phyloP scores from a whole-genome alignment of 75 land plant genomes.

The Azolla pinnata region DNA sequence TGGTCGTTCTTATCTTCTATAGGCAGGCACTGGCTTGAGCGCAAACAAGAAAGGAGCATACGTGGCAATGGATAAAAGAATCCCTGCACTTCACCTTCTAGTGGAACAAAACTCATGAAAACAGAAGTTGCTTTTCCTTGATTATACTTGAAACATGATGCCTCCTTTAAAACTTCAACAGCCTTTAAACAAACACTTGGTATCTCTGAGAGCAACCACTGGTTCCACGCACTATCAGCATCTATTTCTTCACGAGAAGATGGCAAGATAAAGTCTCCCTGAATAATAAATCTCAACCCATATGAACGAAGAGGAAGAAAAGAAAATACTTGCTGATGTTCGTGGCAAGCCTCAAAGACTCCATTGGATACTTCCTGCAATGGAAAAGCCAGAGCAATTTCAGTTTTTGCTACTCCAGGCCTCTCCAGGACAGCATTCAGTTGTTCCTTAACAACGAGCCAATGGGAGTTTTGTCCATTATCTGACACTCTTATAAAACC shows the following conservation, averaged over 20 bases:
- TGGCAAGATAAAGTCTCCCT: constrained; percentile 89
- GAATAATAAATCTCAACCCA: constrained; percentile 86
- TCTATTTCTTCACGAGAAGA: constrained; percentile 93
- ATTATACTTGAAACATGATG: constrained; percentile 42
- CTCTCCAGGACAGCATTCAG: constrained; percentile 40
- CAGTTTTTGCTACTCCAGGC: constrained; percentile 49
- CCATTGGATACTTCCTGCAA: constrained; percentile 40
- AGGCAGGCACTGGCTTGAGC: constrained; percentile 60
- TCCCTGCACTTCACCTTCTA: constrained; percentile 84
- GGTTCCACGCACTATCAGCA: constrained; percentile 83
- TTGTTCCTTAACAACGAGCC: constrained; percentile 54
- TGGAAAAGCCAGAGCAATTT: constrained; percentile 74
- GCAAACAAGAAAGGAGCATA: constrained; percentile 55
- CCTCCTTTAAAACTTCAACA: constrained; percentile 45
- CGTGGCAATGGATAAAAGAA: constrained; percentile 78
- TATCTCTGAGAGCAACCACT: constrained; percentile 82
- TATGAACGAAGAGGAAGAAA: constrained; percentile 85
- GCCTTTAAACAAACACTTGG: constrained; percentile 57
- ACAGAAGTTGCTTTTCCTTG: constrained; percentile 59
- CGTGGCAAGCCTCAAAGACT: constrained; percentile 33
- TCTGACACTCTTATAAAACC: constrained; percentile 63
- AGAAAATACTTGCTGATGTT: constrained; percentile 85
- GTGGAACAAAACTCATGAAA: constrained; percentile 80
- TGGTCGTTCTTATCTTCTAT: constrained; percentile 42
- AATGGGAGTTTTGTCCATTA: constrained; percentile 49